Evolutionary conservation across 2,329 filamentous ascomycete species (phyloP), one percentile per base, ranked within the genome.

Genomic region (Hypocrella siamensis): DNA sequence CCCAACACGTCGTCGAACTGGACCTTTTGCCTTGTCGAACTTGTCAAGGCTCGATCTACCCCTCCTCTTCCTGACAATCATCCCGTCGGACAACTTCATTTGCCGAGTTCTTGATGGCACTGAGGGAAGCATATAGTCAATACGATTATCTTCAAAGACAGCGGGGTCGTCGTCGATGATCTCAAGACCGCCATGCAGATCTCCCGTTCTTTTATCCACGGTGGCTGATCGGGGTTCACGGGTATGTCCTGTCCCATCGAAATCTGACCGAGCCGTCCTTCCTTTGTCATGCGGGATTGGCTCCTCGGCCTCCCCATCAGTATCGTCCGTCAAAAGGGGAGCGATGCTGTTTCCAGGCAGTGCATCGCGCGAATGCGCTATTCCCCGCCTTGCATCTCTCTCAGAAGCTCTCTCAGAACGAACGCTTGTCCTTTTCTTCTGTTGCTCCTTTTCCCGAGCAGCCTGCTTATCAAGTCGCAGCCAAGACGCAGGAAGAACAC

Each of bases 401-500:
- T 61, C 56, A 1, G 56, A 53, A 3, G 56, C 57, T 15, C 40
- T 47, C 8, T 42, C 48, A 46, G 25, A 18, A 9, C 32, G 43
- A 38, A 40, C 50, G 28, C 41, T 47, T 15, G 40, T 38, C 6
- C 38, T 30, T 29, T 47, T 47, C 34, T 48, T 51, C 25, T 24
- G 21, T 31, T 45, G 38, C 22, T 42, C 43, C 33, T 49, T 56
- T 35, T 46, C 42, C 12, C 45, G 45, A 40, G 44, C 51, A 19
- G 51, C 39, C 34, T 63, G 55, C 35, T 68, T 63, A 42, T 76
- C 70, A 17, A 79, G 48, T 26, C 73, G 64, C 34, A 78, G 58
- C 67, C 73, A 77, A 5, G 74, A 79, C n/a, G 74, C 74, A 25
- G 74, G 74, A 28, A 78, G 58, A 6, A 78, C 72, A 16, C 73